These are phyloP conservation scores for Fusarium sp. DNA, from an alignment of 2,329 filamentous ascomycete genomes.

Conservation along the genomic window DNA sequence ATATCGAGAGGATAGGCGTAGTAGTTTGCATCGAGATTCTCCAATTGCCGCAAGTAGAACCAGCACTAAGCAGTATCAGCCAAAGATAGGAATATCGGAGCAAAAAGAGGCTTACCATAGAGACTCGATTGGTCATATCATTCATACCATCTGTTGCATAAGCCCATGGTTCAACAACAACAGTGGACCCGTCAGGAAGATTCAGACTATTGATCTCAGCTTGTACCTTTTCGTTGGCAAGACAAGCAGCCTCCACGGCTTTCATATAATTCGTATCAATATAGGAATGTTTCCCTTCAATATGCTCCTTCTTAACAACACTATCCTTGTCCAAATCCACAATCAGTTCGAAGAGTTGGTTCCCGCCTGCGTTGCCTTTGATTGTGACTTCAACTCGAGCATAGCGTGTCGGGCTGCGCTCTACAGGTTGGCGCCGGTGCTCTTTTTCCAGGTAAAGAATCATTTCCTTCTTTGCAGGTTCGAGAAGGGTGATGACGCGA, in stretches of 20 bases:
- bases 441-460: conserved; percentile 59
- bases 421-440: conserved; percentile 41
- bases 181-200: conserved; percentile 58
- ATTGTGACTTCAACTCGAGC: conserved; percentile 57
- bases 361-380: conserved; percentile 10
- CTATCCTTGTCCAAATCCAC: conserved; percentile 47
- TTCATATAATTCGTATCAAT: conserved; percentile 63
- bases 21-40: conserved; percentile 63
- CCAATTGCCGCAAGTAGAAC: conserved; percentile 50
- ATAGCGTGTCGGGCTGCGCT: conserved; percentile 47
- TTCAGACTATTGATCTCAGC: conserved; percentile 57
- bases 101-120: conserved; percentile 56
- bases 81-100: rapidly evolving
- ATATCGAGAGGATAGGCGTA: conserved; percentile 68
- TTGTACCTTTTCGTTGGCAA: conserved; percentile 58
- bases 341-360: conserved; percentile 48
- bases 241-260: conserved; percentile 60
- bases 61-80: conserved; percentile 33
- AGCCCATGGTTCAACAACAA: conserved; percentile 67
- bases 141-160: conserved; percentile 67
- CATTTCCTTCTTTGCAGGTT: conserved; percentile 63
- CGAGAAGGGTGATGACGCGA: conserved; percentile 62
- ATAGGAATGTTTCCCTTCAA: conserved; percentile 59
- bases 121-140: conserved; percentile 61
- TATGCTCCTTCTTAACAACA: conserved; percentile 48